These are phyloP conservation scores for Colletotrichum tropicale DNA, from an alignment of 2,329 filamentous ascomycete species.

Conservation along the genomic window DNA sequence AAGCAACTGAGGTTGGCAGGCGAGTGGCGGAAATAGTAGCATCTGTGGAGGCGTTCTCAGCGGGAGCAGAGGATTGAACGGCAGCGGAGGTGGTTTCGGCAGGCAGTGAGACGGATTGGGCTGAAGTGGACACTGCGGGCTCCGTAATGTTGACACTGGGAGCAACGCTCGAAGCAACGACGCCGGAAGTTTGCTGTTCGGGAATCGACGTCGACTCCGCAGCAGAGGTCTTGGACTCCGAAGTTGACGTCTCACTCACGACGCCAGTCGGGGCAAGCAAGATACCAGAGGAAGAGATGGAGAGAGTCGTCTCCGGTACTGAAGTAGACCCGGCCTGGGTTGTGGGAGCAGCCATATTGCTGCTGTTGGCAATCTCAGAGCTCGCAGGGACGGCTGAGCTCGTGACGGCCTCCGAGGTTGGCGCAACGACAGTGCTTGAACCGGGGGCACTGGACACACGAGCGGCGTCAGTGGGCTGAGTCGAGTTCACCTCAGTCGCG, in stretches of 20 bases:
- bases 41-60: background rate
- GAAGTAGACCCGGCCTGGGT: background rate
- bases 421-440: background rate
- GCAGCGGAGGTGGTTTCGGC: background rate
- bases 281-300: slow-evolving; percentile 25
- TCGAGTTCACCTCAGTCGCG: background rate
- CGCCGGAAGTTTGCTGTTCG: background rate
- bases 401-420: background rate
- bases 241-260: slow-evolving; percentile 26
- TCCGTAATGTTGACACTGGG: slow-evolving; percentile 16
- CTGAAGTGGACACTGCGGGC: background rate
- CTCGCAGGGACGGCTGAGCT: slow-evolving; percentile 1
- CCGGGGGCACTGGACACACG: background rate
- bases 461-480: background rate
- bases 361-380: background rate
- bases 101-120: background rate
- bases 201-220: background rate
- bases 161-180: background rate
- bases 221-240: background rate
- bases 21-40: background rate
- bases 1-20: background rate
- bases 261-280: slow-evolving; percentile 35
- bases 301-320: background rate
- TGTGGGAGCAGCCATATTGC: background rate
- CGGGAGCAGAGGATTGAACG: background rate